Evolutionary conservation across 306 rosid species (phyloP), one percentile per base, ranked within the genome.

Genomic region (Begonia loranthoides): DNA sequence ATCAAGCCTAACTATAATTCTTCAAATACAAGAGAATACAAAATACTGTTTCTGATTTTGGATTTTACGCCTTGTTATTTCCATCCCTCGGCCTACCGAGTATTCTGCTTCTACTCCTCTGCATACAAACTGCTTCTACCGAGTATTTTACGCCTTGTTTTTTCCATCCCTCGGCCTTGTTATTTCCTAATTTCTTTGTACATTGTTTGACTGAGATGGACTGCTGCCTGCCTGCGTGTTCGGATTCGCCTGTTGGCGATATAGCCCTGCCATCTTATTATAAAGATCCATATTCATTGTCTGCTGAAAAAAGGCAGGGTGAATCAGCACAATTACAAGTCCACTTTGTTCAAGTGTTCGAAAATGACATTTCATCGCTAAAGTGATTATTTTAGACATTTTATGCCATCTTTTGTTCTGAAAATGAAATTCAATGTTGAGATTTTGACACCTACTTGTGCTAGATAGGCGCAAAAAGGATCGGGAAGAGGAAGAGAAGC

Each of bases 191-290:
- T 15, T 49, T 14, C 68, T 39, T 60, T 55, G 61, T 4, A 48
- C 51, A 41, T 59, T 64, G 59, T 56, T 70, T 44, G 56, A 45
- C 28, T 50, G 57, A 17, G 61, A 58, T 38, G 58, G 51, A 61
- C 55, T 56, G 60, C 44, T 14, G n/a, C 52, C 17, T 62, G 57
- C 56, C 19, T 38, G 67, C 19, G 49, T 53, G 38, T 56, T 71
- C 59, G 47, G 60, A 66, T 52, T 65, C 50, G 62, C 65, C 54
- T 67, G 74, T 61, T 76, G 75, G 45, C 46, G 40, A 21, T 76
- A 76, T 33, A 76, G 59, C 41, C 65, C 61, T 13, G 61, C 67
- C 78, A 76, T 72, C 73, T 58, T 76, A 60, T 61, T 68, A 9
- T 72, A 46, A 6, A 76, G n/a, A 16, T 76, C 78, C 75, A 68